Base-by-base conservation (phyloP, 176 grass and related monocot genomes). In the Coix lacrymajobi region DNA sequence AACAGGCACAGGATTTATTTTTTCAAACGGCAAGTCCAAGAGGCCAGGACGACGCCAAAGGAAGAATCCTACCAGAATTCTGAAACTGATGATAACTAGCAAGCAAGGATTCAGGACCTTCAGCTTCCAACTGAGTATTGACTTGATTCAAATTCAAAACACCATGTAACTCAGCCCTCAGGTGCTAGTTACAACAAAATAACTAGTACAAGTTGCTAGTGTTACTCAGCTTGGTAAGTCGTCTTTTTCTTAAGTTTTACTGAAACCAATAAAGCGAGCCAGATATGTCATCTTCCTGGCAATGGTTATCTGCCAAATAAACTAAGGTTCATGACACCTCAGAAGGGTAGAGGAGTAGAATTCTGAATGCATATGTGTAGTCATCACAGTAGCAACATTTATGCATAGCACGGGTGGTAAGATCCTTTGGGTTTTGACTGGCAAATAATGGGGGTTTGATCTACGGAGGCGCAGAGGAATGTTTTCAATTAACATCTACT, bases 21-120 rank as follows among this genome's bases (percentile, higher is more conserved):
- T 75, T 75, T 51, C 60, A 44, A 73, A 22, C 45, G 62, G 8
- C 15, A 43, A 67, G 46, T 32, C 24, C 24, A 67, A 3, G 29
- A 81, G 28, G 60, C n/a, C 7, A 75, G 36, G 38, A 6, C 4
- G 13, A 63, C 5, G 26, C 38, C 41, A 75, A n/a, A 52, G 45
- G 30, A 63, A 78, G 39, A 39, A 74, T 74, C 38, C 10, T 34
- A 6, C 60, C 31, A 29, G 58, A 25, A 39, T 73, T 76, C 34
- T 77, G 10, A 88, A 66, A 83, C 33, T 40, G 16, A 56, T 71
- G 43, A 41, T 77, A 73, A 37, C 34, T 34, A 78, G 75, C 44
- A 24, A 73, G 33, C 63, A n/a, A 63, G 37, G n/a, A 22, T 13
- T 33, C 31, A 60, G 48, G 13, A 29, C 56, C 40, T 20, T 33